Conservation (phyloP, 1,284 basidiomycete species). For the Ceratobasidium sp. region DNA sequence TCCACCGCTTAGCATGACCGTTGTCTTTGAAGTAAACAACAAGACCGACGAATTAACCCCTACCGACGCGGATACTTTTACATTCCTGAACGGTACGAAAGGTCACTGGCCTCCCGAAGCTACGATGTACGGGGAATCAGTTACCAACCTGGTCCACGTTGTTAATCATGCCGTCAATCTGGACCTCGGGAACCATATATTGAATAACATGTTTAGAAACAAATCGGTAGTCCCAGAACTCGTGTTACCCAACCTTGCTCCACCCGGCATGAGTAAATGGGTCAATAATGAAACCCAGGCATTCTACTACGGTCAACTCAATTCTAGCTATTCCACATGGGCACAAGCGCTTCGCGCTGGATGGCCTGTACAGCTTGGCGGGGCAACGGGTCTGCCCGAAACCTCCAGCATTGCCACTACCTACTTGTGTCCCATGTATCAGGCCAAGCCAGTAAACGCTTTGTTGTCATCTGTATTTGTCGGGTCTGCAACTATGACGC, state of each 20-base stretch:
- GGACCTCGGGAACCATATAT: neutral
- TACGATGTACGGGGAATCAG: neutral
- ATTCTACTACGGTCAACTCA: slow-evolving; percentile 2
- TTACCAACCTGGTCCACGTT: neutral
- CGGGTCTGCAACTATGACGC: slow-evolving; percentile 16
- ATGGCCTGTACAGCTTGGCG: neutral
- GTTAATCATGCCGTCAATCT: slow-evolving; percentile 6
- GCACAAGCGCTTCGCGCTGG: slow-evolving; percentile 15
- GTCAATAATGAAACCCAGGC: neutral
- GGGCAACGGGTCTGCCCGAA: neutral
- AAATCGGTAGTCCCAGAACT: neutral
- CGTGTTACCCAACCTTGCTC: neutral
- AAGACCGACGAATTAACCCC: neutral
- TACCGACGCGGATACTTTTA: neutral
- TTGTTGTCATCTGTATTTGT: slow-evolving; percentile 21
- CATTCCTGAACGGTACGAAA: neutral
- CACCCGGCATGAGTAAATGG: neutral
- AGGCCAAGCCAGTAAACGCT: slow-evolving; percentile 3
- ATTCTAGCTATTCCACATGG: slow-evolving; percentile 24
- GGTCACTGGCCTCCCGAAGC: neutral
- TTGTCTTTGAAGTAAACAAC: neutral
- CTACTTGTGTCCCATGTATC: slow-evolving; percentile 26
- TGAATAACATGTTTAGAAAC: slow-evolving; percentile 9
- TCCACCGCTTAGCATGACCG: neutral
- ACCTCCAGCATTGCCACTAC: neutral